These are phyloP conservation scores for Heritiera littoralis DNA, from an alignment of 345 rosid genomes.

Conservation along the genomic window DNA sequence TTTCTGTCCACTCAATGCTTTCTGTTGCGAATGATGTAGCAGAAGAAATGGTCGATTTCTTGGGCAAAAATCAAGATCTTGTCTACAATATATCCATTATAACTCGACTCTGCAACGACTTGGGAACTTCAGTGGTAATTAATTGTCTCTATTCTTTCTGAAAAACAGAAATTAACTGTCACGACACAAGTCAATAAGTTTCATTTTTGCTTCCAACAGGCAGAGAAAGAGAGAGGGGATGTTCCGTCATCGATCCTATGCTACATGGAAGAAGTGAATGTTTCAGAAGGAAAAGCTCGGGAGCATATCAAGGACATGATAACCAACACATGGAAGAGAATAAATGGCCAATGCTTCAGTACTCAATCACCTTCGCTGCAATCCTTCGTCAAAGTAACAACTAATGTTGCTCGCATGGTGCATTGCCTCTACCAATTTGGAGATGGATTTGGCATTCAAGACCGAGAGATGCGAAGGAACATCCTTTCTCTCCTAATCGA, in stretches of 20 bases:
- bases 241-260: slow-evolving; percentile 50
- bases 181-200: background rate
- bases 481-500: too few relatives aligned
- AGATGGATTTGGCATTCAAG: too few relatives aligned
- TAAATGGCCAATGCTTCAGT: slow-evolving; percentile 30
- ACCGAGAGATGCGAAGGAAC: too few relatives aligned
- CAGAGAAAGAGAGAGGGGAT: slow-evolving; percentile 56
- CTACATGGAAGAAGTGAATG: slow-evolving; percentile 39
- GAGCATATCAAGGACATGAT: slow-evolving; percentile 33
- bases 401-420: slow-evolving; percentile 42
- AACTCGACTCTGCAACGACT: slow-evolving; percentile 53
- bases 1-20: slow-evolving; percentile 35
- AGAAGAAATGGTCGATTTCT: slow-evolving; percentile 9
- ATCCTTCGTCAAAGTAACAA: slow-evolving; percentile 26
- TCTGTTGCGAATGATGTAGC: slow-evolving; percentile 17
- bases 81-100: slow-evolving; percentile 37
- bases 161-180: too few relatives aligned
- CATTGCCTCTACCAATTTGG: slow-evolving; percentile 24
- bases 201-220: slow-evolving; percentile 26
- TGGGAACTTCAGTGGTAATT: slow-evolving; percentile 48
- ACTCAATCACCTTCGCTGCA: slow-evolving; percentile 16
- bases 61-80: slow-evolving; percentile 31
- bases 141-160: background rate
- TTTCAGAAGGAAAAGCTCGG: slow-evolving; percentile 39
- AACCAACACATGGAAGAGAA: slow-evolving; percentile 36